Evolutionary conservation across 768 basidiomycete species (phyloP), one percentile per base, ranked within the genome.

Genomic region (Auricularia sp.): DNA sequence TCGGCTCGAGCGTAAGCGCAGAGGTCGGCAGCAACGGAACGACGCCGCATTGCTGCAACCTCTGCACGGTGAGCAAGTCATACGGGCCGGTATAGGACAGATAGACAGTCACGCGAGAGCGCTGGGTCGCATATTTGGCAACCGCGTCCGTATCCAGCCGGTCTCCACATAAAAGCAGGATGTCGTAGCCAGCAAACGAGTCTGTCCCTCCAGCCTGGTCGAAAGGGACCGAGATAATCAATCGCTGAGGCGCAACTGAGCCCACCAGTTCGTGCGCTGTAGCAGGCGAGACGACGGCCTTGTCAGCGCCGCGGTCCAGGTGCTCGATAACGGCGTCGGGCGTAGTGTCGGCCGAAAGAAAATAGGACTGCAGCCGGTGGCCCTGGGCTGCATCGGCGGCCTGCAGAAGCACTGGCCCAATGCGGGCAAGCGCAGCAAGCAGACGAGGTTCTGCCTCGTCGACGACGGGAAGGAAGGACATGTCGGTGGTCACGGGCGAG

Each of bases 301-400:
- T 94, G 69, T 87, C 83, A 2, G 87, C 84, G 29, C 95, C 94
- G 24, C 77, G 77, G 74, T 98, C 91, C 36, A 99, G 83, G 79
- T 80, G 82, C 24, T 82, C 75, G 65, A 85, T 78, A 69, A 86
- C 78, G 29, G 82, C 77, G 63, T 88, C 86, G n/a, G 81, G 63
- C 62, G 80, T 71, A 14, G 75, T 66, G 64, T 90, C 84, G 68
- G 86, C 77, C 61, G 89, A 79, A 35, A 90, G 72, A 68, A 83
- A 85, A 34, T 75, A 77, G 13, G 54, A 71, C 71, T 67, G 70
- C 70, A 62, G 77, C 75, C 73, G 73, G 73, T 73, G 70, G 68
- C 67, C 68, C 69, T 63, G 71, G 72, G 45, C 73, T 75, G 69
- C 69, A 56, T 73, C 76, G 7, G 72, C 71, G 66, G 77, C 65